Base-by-base conservation (phyloP, 352 stramenopile species). In the Pythium volutum region DNA sequence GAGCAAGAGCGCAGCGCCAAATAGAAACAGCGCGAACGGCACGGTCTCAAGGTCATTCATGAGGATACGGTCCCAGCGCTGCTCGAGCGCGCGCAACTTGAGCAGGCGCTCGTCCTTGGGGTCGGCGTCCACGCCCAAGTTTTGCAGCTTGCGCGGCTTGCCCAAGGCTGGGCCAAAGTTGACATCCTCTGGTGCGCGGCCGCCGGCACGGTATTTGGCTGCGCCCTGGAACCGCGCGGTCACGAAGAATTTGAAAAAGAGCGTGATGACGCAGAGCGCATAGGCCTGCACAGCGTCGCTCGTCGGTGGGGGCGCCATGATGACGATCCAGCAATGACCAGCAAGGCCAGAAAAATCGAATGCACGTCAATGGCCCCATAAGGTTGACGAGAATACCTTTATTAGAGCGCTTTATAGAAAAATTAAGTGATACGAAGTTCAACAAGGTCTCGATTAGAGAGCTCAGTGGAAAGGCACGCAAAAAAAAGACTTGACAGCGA, bases 161-260 rank as follows among this genome's bases (percentile, higher is more conserved):
- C 49, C 39, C 31, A 64, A 26, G 33, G 53, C 23, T 36, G 47
- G 34, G 16, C 45, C 57, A 14, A 58, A 42, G 47, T 33, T 52
- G 25, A 51, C 33, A 56, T 78, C 71, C 65, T 78, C 71, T 14
- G 71, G 71, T 8, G 71, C 63, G 25, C 71, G 71, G 4, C 56
- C 59, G 25, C 71, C 71, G 0, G 64, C 64, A n/a, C 54, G 33
- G 55, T 75, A 78, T 14, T 57, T 66, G 57, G 73, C 72, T 38
- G 39, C 64, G 33, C 56, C 76, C 47, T 88, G 76, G 22, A 88
- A 72, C 8, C 60, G 51, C 20, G 75, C 74, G 10, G 66, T 66
- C 23, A 77, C 62, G 51, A 89, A 39, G 63, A 87, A 89, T 76
- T 91, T 91, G 73, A 80, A 38, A 69, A 80, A 91, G 27, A 91